These are phyloP conservation scores for Boletus rex-veris DNA, from an alignment of 768 basidiomycete genomes.

Conservation along the genomic window DNA sequence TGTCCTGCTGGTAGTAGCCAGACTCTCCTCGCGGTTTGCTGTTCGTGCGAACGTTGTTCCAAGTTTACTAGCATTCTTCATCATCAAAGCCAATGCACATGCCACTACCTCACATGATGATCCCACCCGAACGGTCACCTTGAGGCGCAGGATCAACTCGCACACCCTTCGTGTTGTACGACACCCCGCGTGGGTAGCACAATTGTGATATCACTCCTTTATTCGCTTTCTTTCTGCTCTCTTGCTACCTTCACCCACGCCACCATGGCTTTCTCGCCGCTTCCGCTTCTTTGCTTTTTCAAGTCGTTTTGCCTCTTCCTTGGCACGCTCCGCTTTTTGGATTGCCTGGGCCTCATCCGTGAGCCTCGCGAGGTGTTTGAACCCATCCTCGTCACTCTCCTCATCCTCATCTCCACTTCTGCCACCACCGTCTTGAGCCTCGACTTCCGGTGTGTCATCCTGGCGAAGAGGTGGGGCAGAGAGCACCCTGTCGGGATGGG, in stretches of 20 bases:
- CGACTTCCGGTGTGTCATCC: conserved; percentile 19
- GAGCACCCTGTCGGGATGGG: conserved; percentile 21
- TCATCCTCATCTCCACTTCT: conserved; percentile 10
- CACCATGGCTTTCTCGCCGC: conserved; percentile 20
- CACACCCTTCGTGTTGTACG: not conserved
- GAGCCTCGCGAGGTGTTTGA: conserved; percentile 29
- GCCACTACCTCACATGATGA: conserved; percentile 1
- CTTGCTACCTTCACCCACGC: conserved; percentile 10
- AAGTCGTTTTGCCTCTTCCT: conserved; percentile 27
- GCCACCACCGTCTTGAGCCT: conserved; percentile 3
- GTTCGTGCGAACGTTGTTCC: conserved; percentile 5
- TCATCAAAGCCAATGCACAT: not conserved
- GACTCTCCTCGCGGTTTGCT: not conserved
- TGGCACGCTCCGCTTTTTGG: conserved; percentile 21
- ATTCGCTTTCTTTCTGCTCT: conserved; percentile 10
- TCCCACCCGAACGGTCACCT: not conserved
- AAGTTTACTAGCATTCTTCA: not conserved
- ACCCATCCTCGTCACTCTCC: conserved; percentile 31
- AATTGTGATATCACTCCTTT: conserved; percentile 11
- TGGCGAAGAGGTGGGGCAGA: conserved; percentile 1
- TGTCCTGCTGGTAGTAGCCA: not conserved
- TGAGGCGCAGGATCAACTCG: not conserved
- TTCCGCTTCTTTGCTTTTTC: conserved; percentile 32
- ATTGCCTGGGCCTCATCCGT: conserved; percentile 29
- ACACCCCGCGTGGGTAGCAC: not conserved